Conservation (phyloP, 495 filamentous ascomycete genomes). For the Rusavskia elegans region DNA sequence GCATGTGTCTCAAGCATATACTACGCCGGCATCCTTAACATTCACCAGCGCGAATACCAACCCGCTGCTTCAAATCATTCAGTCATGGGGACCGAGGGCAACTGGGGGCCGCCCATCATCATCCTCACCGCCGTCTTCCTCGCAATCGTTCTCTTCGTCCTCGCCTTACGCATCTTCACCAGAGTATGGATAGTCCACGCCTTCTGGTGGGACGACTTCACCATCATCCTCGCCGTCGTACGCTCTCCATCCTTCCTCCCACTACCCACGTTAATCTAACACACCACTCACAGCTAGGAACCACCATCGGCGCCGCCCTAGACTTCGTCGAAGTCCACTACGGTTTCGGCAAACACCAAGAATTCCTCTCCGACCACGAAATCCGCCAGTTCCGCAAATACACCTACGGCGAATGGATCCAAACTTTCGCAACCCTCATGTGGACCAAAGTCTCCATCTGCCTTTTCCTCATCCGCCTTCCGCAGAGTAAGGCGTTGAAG, state of each 20-base stretch:
- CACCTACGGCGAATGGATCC: conserved; percentile 14
- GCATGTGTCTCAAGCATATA: no score
- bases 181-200: conserved; percentile 11
- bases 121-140: conserved; percentile 8
- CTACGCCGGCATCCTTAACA: no score
- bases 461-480: conserved; percentile 12
- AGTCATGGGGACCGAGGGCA: conserved; percentile 3
- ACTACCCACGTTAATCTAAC: neutral
- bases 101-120: conserved; percentile 10
- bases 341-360: conserved; percentile 11
- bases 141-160: conserved; percentile 7
- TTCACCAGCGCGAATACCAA: no score
- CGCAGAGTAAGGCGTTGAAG: neutral
- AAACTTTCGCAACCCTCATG: conserved; percentile 14
- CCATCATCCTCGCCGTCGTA: conserved; percentile 13
- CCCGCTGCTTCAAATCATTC: no score
- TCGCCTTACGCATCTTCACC: conserved; percentile 9
- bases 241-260: neutral
- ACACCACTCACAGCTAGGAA: conserved; percentile 6
- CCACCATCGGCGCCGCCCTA: conserved; percentile 10
- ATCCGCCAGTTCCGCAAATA: conserved; percentile 10
- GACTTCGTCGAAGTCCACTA: conserved; percentile 11
- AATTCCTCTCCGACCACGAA: conserved; percentile 4
- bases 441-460: conserved; percentile 14
- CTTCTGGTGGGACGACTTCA: conserved; percentile 12